Evolutionary conservation across 163 green algal species (phyloP), one percentile per base, ranked within the genome.

Genomic region (Chlorella variabilis): DNA sequence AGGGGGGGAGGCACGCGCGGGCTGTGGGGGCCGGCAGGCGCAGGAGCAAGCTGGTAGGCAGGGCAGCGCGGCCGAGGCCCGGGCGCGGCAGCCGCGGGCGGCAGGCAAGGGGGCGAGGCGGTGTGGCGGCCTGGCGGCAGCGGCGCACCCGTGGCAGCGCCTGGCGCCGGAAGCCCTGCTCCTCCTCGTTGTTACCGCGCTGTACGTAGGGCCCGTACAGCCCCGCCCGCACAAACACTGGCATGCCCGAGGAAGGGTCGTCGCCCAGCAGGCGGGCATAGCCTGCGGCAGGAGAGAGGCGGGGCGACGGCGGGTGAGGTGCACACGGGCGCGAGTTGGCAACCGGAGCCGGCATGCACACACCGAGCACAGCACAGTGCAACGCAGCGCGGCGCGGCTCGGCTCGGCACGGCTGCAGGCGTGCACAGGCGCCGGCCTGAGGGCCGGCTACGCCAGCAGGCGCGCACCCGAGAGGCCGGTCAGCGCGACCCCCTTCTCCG

Each of bases 131-230:
- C n/a, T n/a, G n/a, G n/a, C n/a, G n/a, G n/a, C 20, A 34, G 4
- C 27, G 0, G n/a, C 34, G 3, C 38, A 63, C 49, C 49, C n/a
- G n/a, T 29, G 73, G 9, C 36, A 80, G 38, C 18, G 73, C 54
- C 56, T 70, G 54, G 2, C 73, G 54, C 13, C 59, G 27, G 73
- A 80, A 80, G 15, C 23, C 21, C 4, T 34, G 27, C 17, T 80
- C 76, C 4, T 51, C 71, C 21, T 80, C 70, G 4, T 67, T 11
- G 7, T 6, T 20, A 1, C 85, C 89, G 67, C 89, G 65, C 83
- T 95, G 90, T 29, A 94, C 38, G 58, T 95, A 95, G 4, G 81
- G 81, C 0, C 91, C 91, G 70, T 89, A 95, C 17, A 87, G 90
- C 2, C 91, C 91, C 20, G 63, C 36, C 11, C 89, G 83, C 41